A percentile compares a stretch with the other conserved stretches of the same genome.
Conservation (phyloP, 1,284 basidiomycete genomes). For the Sporisorium graminicola region DNA sequence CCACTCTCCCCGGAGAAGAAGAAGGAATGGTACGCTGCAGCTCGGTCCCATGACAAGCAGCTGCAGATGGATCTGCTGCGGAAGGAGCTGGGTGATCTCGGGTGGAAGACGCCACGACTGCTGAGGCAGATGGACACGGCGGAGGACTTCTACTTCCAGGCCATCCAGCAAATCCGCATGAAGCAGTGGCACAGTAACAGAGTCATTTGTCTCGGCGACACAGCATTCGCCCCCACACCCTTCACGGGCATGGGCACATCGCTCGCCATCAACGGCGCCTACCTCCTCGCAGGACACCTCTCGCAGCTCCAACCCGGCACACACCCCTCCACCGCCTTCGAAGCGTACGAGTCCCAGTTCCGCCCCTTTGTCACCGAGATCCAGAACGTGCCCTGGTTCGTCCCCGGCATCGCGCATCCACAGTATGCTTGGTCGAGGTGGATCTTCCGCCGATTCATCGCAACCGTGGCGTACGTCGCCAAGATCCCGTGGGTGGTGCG, state of each 20-base stretch:
- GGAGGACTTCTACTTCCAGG: slow-evolving; percentile 52
- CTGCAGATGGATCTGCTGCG: slow-evolving; percentile 36
- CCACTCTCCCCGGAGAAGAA: slow-evolving; percentile 16
- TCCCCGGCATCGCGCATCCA: slow-evolving; percentile 36
- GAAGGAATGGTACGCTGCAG: slow-evolving; percentile 19
- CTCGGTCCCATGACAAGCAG: slow-evolving; percentile 15
- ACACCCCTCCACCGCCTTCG: slow-evolving; percentile 25
- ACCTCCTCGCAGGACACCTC: slow-evolving; percentile 52
- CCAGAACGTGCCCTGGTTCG: slow-evolving; percentile 37
- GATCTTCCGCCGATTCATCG: slow-evolving; percentile 15
- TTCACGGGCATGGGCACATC: slow-evolving; percentile 56
- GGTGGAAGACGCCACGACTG: slow-evolving; percentile 38
- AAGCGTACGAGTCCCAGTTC: slow-evolving; percentile 37
- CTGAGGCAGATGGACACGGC: slow-evolving; percentile 27
- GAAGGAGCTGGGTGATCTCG: slow-evolving; percentile 23
- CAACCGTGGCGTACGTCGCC: background rate
- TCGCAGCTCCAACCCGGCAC: slow-evolving; percentile 20
- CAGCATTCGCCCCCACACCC: slow-evolving; percentile 53
- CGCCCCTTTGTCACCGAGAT: slow-evolving; percentile 42
- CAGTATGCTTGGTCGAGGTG: slow-evolving; percentile 8
- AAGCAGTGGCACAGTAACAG: slow-evolving; percentile 40
- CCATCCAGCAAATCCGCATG: slow-evolving; percentile 49
- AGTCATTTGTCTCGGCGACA: slow-evolving; percentile 53
- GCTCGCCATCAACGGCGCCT: slow-evolving; percentile 44
- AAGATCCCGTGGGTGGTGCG: slow-evolving; percentile 10